These are phyloP conservation scores for Thyridium curvatum DNA, from an alignment of 2,329 filamentous ascomycete genomes.

Conservation along the genomic window DNA sequence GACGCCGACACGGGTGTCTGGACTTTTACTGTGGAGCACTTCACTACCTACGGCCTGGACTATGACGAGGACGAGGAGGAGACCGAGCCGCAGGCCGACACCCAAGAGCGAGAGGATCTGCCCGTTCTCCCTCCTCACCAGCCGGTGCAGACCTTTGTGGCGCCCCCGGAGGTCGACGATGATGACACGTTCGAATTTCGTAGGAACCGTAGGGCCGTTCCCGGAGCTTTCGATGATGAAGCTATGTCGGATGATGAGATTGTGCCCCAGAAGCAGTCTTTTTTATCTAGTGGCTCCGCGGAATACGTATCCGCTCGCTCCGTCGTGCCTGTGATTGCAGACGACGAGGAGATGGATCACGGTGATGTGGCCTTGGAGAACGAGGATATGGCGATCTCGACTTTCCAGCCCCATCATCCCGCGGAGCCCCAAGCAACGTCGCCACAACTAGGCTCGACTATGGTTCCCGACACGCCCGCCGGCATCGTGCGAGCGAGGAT, in stretches of 20 bases:
- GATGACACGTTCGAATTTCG: slow-evolving; percentile 55
- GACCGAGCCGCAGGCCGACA: slow-evolving; percentile 46
- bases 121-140: slow-evolving; percentile 15
- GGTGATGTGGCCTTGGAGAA: slow-evolving; percentile 71
- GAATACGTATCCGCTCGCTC: slow-evolving; percentile 62
- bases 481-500: slow-evolving; percentile 58
- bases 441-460: slow-evolving; percentile 41
- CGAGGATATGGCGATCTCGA: slow-evolving; percentile 73
- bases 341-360: slow-evolving; percentile 63
- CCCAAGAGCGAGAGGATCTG: slow-evolving; percentile 22
- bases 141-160: slow-evolving; percentile 12
- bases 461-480: slow-evolving; percentile 47
- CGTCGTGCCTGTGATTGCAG: slow-evolving; percentile 48
- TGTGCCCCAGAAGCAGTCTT: slow-evolving; percentile 56
- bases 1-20: slow-evolving; percentile 75
- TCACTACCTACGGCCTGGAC: slow-evolving; percentile 88
- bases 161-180: slow-evolving; percentile 30
- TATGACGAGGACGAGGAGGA: slow-evolving; percentile 72
- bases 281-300: slow-evolving; percentile 90
- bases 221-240: slow-evolving; percentile 73
- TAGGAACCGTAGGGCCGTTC: slow-evolving; percentile 47
- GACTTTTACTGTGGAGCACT: slow-evolving; percentile 92
- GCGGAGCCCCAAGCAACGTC: slow-evolving; percentile 60
- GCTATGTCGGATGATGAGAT: slow-evolving; percentile 50
- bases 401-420: slow-evolving; percentile 66